phyloP scores from a whole-genome alignment of 805 yeast genomes.

The Metschnikowia reukaufii region DNA sequence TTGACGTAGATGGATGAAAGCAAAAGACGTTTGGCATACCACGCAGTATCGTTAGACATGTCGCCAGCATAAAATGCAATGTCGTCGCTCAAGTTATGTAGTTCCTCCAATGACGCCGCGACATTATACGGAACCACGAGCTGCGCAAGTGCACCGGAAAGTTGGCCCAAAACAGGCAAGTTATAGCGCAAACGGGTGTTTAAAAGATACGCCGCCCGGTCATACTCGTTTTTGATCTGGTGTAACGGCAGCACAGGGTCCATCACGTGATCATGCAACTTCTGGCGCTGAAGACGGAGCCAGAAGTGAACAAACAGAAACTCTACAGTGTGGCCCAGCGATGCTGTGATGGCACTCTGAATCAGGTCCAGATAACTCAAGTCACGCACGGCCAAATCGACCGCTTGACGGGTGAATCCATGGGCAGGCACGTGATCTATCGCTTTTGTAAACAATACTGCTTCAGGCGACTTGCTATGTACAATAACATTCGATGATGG shows the following conservation, averaged over 20 bases:
- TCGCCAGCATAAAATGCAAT: conserved; percentile 80
- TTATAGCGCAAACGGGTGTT: conserved; percentile 55
- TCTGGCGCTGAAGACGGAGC: conserved; percentile 45
- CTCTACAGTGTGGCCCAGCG: conserved; percentile 30
- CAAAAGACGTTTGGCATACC: conserved; percentile 87
- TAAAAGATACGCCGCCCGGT: conserved; percentile 45
- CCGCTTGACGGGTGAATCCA: conserved; percentile 52
- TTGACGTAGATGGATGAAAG: conserved; percentile 70
- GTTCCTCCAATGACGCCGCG: conserved; percentile 57
- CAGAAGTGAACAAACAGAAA: conserved; percentile 55
- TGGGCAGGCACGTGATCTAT: conserved; percentile 45
- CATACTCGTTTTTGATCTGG: conserved; percentile 33
- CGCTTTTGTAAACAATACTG: conserved; percentile 40
- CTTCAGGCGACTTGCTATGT: conserved; percentile 36
- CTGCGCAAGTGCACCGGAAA: conserved; percentile 55
- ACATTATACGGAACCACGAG: conserved; percentile 66
- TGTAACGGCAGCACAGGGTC: conserved; percentile 26
- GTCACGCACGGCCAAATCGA: conserved; percentile 49
- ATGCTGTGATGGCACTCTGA: conserved; percentile 38
- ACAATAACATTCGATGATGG: conserved; percentile 36
- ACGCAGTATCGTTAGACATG: conserved; percentile 72
- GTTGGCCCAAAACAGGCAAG: conserved; percentile 42
- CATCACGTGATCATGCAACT: conserved; percentile 31
- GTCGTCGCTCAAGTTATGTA: conserved; percentile 80
- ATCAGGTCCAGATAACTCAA: conserved; percentile 54